These are phyloP conservation scores for Cetraspora pellucida DNA, from an alignment of 192 early-diverging fungal genomes.

Conservation along the genomic window DNA sequence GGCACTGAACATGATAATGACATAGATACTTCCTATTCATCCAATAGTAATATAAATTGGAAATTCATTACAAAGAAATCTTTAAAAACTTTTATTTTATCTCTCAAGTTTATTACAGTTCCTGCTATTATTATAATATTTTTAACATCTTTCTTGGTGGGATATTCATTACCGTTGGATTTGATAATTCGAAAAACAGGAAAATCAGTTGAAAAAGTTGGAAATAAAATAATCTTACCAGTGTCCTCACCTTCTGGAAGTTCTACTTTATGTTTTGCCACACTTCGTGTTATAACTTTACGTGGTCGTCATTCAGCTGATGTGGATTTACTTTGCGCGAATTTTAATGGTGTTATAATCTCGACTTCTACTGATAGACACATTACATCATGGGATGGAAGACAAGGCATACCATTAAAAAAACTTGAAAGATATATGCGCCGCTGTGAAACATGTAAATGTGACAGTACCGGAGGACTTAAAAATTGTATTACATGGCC, in stretches of 20 bases:
- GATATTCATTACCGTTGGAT: neutral
- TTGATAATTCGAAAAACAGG: neutral
- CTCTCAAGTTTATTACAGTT: slow-evolving; percentile 2
- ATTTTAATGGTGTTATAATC: slow-evolving; percentile 21
- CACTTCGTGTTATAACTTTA: slow-evolving; percentile 17
- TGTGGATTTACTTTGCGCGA: slow-evolving; percentile 25
- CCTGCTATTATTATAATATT: neutral
- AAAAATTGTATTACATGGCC: slow-evolving; percentile 35
- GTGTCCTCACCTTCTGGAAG: neutral
- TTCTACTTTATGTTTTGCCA: neutral
- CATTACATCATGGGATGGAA: slow-evolving; percentile 33
- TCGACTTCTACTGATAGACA: slow-evolving; percentile 21
- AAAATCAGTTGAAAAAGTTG: neutral
- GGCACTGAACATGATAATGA: no score
- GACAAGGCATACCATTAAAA: slow-evolving; percentile 2
- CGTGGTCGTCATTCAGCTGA: slow-evolving; percentile 32
- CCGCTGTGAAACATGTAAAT: slow-evolving; percentile 28
- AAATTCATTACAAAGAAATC: no score
- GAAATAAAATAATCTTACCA: neutral
- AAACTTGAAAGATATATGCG: slow-evolving; percentile 33
- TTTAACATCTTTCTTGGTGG: slow-evolving; percentile 6
- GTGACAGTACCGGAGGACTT: slow-evolving; percentile 19
- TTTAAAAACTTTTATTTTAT: neutral
- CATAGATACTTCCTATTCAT: no score
- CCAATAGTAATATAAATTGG: no score